Percentiles rank a stretch among this genome's conserved stretches.
Evolutionary conservation across 1,284 basidiomycete genomes (phyloP).

Genomic region (Termitomyces sp.): DNA sequence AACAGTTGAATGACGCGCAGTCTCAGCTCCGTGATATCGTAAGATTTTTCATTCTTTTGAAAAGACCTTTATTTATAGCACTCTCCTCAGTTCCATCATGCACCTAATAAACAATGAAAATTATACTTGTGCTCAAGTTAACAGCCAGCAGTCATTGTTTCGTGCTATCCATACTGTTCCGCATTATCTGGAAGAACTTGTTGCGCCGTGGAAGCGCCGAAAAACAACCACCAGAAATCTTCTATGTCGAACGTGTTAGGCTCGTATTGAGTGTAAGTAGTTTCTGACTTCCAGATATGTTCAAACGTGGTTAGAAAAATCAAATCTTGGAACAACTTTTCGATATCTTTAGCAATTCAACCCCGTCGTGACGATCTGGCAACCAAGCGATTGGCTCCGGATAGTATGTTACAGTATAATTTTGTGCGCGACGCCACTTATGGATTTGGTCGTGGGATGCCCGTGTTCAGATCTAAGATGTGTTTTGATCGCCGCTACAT

Average conservation of each 20-base stretch:
- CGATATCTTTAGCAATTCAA: background rate
- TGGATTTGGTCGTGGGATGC: background rate
- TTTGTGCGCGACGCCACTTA: background rate
- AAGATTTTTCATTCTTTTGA: slow-evolving; percentile 23
- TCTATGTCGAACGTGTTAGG: no score
- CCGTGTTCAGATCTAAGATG: slow-evolving; percentile 1
- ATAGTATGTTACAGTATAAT: background rate
- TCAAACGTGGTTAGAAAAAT: background rate
- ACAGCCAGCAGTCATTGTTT: background rate
- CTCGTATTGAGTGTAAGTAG: background rate
- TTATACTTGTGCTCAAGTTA: background rate
- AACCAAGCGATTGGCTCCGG: background rate
- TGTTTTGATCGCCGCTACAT: slow-evolving; percentile 3
- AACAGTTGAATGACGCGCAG: slow-evolving; percentile 87
- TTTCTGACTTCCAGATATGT: background rate
- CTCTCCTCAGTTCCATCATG: slow-evolving; percentile 52
- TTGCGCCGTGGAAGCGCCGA: background rate
- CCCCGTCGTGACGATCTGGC: background rate
- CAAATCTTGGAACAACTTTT: background rate
- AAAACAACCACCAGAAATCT: background rate
- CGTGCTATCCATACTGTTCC: background rate
- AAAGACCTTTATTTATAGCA: slow-evolving; percentile 1
- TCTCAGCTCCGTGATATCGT: slow-evolving; percentile 85
- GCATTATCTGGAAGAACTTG: background rate
- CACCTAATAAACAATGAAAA: slow-evolving; percentile 42